Base-by-base conservation (phyloP, 192 early-diverging fungal genomes). In the Mortierella claussenii region DNA sequence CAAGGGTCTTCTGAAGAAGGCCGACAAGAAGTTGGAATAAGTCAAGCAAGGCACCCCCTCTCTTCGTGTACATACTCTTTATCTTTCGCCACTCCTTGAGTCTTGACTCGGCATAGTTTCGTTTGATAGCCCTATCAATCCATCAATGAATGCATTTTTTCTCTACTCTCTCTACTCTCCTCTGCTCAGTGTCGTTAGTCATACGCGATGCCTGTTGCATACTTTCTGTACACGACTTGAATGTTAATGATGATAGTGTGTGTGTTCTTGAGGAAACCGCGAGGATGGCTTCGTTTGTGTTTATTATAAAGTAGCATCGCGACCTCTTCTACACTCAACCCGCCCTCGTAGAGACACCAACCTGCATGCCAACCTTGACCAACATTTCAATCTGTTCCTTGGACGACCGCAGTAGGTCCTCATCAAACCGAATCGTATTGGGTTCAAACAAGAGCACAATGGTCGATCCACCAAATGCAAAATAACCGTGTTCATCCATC, bases 401-500 rank as follows among this genome's bases (percentile, higher is more conserved):
- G 21, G 88, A 86, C 44, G 92, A 92, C 27, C 78, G 78, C 13
- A 91, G 13, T 13, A 95, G 69, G 60, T 95, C 94, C 26, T 79
- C 54, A 66, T 95, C 94, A 55, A 92, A 90, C 20, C 81, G 49
- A 24, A 94, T 82, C 4, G 55, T 65, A 24, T 79, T 83, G 26
- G 84, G 83, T 64, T 92, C 82, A 58, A 89, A 95, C 21, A 93
- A 52, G 21, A 92, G 40, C 0, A 95, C 79, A 17, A 91, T 66
- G 0, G 92, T 95, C n/a, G 88, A 89, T 2, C 94, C 94, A 20
- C 81, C 93, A 86, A 94, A 95, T 0, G 87, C 86, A 68, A 94
- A 95, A 62, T 91, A 93, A 33, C 93, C 93, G 45, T 89, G 83
- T 68, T 95, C 93, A 63, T 95, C 93, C 70, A 75, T 83, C 42